Evolutionary conservation across 169 alveolate species (phyloP).

Genomic region (Cryptosporidium meleagridis): DNA sequence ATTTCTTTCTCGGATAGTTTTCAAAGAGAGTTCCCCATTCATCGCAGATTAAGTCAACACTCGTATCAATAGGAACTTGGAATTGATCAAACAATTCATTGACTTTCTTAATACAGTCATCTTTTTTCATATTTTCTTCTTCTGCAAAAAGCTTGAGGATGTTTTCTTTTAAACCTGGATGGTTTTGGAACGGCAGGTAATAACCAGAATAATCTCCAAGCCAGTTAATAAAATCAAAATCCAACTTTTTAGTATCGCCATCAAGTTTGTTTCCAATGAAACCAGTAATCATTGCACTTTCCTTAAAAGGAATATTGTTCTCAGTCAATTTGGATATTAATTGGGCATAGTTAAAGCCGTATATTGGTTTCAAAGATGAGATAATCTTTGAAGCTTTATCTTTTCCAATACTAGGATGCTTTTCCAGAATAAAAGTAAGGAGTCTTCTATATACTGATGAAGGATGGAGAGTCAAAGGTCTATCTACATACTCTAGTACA

Average conservation of each 20-base stretch:
- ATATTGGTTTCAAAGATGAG: constrained; percentile 13
- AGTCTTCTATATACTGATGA: constrained; percentile 34
- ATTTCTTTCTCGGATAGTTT: constrained; percentile 20
- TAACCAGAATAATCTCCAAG: constrained; percentile 30
- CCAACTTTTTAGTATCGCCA: neutral
- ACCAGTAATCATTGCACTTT: constrained; percentile 43
- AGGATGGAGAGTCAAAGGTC: constrained; percentile 42
- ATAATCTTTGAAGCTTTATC: constrained; percentile 6
- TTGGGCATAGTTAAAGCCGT: constrained; percentile 55
- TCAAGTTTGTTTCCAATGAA: constrained; percentile 21
- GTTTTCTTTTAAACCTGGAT: constrained; percentile 39
- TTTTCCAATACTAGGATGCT: constrained; percentile 27
- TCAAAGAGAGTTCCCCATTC: constrained; percentile 58
- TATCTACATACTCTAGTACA: constrained; percentile 41
- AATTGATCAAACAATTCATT: constrained; percentile 11
- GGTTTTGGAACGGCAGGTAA: constrained; percentile 33
- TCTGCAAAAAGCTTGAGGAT: constrained; percentile 1
- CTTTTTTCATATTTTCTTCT: neutral
- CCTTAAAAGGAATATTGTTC: constrained; percentile 38
- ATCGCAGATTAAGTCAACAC: constrained; percentile 7
- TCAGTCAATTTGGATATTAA: constrained; percentile 23
- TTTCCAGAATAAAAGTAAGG: constrained; percentile 8
- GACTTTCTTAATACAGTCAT: constrained; percentile 21
- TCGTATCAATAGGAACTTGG: constrained; percentile 8
- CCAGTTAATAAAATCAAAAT: constrained; percentile 42